Evolutionary conservation across 2,329 filamentous ascomycete genomes (phyloP).

Genomic region (Fusarium nodosum): DNA sequence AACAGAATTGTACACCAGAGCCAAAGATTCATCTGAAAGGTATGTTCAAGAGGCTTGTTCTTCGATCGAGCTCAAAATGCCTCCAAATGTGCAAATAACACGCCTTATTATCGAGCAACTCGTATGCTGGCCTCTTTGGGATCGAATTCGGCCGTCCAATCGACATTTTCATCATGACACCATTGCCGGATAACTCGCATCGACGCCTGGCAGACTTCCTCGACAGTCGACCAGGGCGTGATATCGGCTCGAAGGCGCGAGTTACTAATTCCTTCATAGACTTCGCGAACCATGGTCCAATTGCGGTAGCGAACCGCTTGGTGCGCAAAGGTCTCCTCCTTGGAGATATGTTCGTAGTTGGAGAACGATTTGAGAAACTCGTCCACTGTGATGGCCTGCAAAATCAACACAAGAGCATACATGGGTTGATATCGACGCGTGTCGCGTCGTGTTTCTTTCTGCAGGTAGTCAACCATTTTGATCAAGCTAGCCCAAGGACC

Average conservation of each 20-base stretch:
- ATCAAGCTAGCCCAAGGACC: conserved; percentile 60
- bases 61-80: neutral
- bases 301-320: conserved; percentile 49
- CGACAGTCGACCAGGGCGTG: conserved; percentile 60
- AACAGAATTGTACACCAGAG: neutral
- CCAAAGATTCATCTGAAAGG: conserved; percentile 24
- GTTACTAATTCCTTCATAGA: conserved; percentile 50
- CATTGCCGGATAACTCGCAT: conserved; percentile 60
- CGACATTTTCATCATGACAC: conserved; percentile 60
- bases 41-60: neutral
- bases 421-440: conserved; percentile 56
- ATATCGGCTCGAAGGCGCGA: conserved; percentile 52
- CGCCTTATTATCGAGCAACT: conserved; percentile 25
- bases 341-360: conserved; percentile 43
- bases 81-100: neutral
- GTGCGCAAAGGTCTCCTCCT: conserved; percentile 44
- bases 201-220: conserved; percentile 58
- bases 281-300: conserved; percentile 53
- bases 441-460: conserved; percentile 57
- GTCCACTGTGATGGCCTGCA: conserved; percentile 61
- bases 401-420: conserved; percentile 58
- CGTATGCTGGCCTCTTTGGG: conserved; percentile 44
- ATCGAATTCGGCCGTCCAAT: conserved; percentile 60
- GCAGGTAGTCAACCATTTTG: conserved; percentile 59
- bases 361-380: conserved; percentile 59